Percentiles rank a stretch among this genome's conserved stretches.
Evolutionary conservation across 495 filamentous ascomycete genomes (phyloP).

Genomic region (Penicillium silybi): DNA sequence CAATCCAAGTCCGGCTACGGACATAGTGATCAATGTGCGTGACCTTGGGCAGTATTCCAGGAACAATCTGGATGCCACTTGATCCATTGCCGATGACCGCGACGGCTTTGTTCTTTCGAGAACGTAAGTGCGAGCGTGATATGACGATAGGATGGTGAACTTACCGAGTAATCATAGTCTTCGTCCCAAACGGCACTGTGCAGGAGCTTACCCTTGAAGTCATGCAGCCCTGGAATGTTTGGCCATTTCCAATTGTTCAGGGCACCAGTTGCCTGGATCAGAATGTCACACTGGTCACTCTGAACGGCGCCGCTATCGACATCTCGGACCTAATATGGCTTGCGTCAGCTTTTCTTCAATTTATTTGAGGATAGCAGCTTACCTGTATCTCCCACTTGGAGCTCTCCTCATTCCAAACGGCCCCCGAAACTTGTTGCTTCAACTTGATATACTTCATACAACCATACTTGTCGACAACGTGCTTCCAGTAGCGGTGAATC

Average conservation of each 20-base stretch:
- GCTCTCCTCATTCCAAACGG: constrained; percentile 36
- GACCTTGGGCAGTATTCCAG: constrained; percentile 53
- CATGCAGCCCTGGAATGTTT: constrained; percentile 47
- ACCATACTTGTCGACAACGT: constrained; percentile 40
- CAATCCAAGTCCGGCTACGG: constrained; percentile 41
- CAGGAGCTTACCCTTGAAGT: constrained; percentile 51
- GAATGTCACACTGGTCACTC: constrained; percentile 48
- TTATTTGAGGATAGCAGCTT: not conserved
- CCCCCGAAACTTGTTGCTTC: constrained; percentile 31
- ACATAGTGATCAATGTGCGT: constrained; percentile 44
- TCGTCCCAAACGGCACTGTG: constrained; percentile 55
- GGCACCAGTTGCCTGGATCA: constrained; percentile 53
- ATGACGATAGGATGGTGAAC: not conserved
- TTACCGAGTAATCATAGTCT: constrained; percentile 28
- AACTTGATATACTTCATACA: constrained; percentile 38
- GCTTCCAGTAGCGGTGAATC: constrained; percentile 55
- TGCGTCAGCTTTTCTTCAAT: not conserved
- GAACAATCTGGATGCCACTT: constrained; percentile 56
- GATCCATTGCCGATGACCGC: constrained; percentile 53
- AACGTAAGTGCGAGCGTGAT: constrained; percentile 3
- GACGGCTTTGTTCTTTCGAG: constrained; percentile 41
- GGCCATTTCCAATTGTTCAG: constrained; percentile 58
- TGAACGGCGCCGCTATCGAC: constrained; percentile 30
- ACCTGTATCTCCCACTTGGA: constrained; percentile 48
- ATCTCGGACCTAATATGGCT: constrained; percentile 33